phyloP scores from a whole-genome alignment of 2,329 filamentous ascomycete genomes.

The Pestalotiopsis sp. region DNA sequence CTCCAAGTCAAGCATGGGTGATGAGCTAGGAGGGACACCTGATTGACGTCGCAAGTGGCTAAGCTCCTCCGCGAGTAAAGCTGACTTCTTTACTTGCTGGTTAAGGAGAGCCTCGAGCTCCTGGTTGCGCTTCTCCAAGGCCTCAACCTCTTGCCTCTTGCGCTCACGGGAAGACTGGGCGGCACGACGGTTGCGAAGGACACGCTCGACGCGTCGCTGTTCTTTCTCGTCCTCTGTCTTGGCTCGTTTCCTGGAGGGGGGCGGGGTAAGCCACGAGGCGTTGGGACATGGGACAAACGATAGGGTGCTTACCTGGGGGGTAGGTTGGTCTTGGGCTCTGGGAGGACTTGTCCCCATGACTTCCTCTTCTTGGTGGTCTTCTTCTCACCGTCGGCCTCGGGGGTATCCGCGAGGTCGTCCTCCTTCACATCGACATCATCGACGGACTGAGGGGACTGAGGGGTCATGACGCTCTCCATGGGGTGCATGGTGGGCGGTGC shows the following conservation, averaged over 20 bases:
- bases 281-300: neutral
- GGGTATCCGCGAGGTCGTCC: constrained; percentile 19
- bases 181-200: constrained; percentile 92
- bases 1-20: constrained; percentile 43
- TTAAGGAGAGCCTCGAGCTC: constrained; percentile 67
- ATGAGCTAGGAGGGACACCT: constrained; percentile 42
- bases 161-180: constrained; percentile 96
- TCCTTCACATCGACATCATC: constrained; percentile 28
- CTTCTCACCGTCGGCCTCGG: constrained; percentile 51
- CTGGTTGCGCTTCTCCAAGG: constrained; percentile 75
- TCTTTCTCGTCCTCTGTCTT: constrained; percentile 99
- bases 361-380: constrained; percentile 91
- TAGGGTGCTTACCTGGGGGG: constrained; percentile 71
- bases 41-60: constrained; percentile 49
- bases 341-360: constrained; percentile 97
- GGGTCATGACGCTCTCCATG: constrained; percentile 51
- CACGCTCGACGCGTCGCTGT: constrained; percentile 94
- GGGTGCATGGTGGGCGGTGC: constrained; percentile 44
- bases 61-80: constrained; percentile 51
- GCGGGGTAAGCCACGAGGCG: neutral
- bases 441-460: constrained; percentile 38
- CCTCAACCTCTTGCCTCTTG: constrained; percentile 86
- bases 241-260: constrained; percentile 75
- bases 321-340: constrained; percentile 94
- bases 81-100: constrained; percentile 59